phyloP scores from a whole-genome alignment of 73 alveolate species.

The Paramecium biaurelia region DNA sequence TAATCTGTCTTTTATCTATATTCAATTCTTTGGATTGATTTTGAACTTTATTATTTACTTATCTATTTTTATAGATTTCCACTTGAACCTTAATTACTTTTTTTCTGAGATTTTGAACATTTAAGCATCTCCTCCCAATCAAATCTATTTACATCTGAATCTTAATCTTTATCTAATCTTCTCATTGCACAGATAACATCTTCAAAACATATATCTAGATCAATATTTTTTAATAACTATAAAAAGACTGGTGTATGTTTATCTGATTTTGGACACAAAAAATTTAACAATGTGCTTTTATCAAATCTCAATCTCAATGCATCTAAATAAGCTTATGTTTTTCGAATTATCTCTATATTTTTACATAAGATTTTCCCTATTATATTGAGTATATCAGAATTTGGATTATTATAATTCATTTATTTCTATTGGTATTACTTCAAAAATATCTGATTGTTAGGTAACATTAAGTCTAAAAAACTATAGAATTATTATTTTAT shows the following conservation, averaged over 20 bases:
- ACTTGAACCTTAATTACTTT: neutral
- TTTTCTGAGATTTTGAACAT: neutral
- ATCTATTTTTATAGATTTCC: neutral
- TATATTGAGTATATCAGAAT: neutral
- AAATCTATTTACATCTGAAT: constrained; percentile 1
- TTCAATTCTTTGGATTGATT: neutral
- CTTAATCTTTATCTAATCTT: constrained; percentile 43
- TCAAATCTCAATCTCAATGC: constrained; percentile 2
- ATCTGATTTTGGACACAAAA: neutral
- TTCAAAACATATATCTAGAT: constrained; percentile 14
- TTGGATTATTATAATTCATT: neutral
- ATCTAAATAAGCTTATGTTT: neutral
- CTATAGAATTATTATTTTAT: neutral
- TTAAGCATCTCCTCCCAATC: neutral
- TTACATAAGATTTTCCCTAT: neutral
- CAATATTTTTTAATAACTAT: neutral
- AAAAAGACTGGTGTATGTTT: neutral
- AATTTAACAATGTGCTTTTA: neutral
- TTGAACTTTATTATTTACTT: neutral
- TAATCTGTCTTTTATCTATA: neutral
- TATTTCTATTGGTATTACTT: neutral
- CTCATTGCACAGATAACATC: constrained; percentile 32
- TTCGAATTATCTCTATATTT: constrained; percentile 19
- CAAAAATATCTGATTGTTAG: neutral
- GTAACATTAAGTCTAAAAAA: constrained; percentile 12